These are phyloP conservation scores for Coemansia sp. DNA, from an alignment of 192 early-diverging fungal genomes.

Conservation along the genomic window DNA sequence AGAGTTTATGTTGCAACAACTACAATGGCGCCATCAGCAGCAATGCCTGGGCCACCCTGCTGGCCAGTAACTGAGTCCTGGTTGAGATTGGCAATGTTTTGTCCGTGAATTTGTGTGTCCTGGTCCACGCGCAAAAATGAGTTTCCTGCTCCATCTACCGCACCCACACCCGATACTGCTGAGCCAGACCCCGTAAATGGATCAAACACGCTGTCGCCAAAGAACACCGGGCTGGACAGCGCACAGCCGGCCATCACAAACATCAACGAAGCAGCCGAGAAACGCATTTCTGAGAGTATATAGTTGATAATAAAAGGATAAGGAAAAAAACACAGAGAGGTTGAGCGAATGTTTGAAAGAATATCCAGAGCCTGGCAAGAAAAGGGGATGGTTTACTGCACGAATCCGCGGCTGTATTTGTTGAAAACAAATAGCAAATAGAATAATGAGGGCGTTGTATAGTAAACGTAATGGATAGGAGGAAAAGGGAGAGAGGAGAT, in stretches of 20 bases:
- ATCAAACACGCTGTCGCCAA: conserved; percentile 25
- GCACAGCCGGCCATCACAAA: conserved; percentile 5
- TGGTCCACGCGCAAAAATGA: conserved; percentile 42
- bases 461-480: background rate
- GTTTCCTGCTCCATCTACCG: conserved; percentile 35
- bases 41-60: conserved; percentile 36
- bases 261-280: background rate
- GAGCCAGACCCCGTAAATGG: conserved; percentile 33
- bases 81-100: conserved; percentile 27
- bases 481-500: background rate
- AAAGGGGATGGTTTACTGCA: background rate
- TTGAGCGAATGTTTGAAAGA: background rate
- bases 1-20: conserved; percentile 18
- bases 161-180: background rate
- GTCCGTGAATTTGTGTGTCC: conserved; percentile 31
- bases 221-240: background rate
- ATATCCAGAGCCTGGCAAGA: background rate
- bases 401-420: background rate
- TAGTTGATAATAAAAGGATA: background rate
- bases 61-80: conserved; percentile 32
- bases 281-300: background rate
- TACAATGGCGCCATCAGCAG: conserved; percentile 20
- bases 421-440: background rate
- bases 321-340: background rate
- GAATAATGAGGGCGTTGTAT: background rate